Evolutionary conservation across 441 rosid species (phyloP), one percentile per base, ranked within the genome.

Genomic region (Mallotus japonicus): DNA sequence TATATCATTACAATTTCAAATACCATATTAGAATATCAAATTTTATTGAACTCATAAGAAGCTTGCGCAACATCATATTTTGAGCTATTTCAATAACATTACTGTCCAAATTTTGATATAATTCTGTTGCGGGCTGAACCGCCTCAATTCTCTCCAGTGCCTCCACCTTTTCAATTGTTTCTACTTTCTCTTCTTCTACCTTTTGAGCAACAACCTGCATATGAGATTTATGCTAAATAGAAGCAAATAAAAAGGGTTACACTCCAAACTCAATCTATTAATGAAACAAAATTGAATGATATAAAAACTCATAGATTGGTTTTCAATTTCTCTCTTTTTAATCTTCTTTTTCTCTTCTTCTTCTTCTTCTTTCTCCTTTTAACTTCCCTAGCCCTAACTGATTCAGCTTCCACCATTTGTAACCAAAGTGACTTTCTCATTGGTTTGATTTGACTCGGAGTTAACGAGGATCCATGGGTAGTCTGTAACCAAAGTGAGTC

Each of bases 21-120:
- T 56, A 72, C 63, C 37, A 78, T 24, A 67, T 44, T 70, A 82
- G 9, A 49, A n/a, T n/a, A n/a, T n/a, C 57, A 73, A 63, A 71
- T 54, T 73, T 70, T 62, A 42, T 46, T 69, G 20, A 76, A 95
- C 99, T 95, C 96, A 95, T 97, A 73, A 95, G 99, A 89, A 95
- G 99, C 90, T 92, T 95, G 59, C 84, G 90, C 65, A 95, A 85
- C 78, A 90, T 88, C 73, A 76, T 57, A 83, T 91, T 90, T 75
- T 83, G 85, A 0, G 88, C 59, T 56, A 71, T 65, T 71, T 79
- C 83, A 9, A 51, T 87, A 66, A 76, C 22, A 75, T 76, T 76
- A 3, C 80, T 76, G 12, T 75, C 82, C 67, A 56, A 68, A 46
- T 81, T 74, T 75, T 71, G 83, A 61, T 71, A 57, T 16, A 66